phyloP scores from a whole-genome alignment of 192 early-diverging fungal genomes.

The Coemansia erecta region DNA sequence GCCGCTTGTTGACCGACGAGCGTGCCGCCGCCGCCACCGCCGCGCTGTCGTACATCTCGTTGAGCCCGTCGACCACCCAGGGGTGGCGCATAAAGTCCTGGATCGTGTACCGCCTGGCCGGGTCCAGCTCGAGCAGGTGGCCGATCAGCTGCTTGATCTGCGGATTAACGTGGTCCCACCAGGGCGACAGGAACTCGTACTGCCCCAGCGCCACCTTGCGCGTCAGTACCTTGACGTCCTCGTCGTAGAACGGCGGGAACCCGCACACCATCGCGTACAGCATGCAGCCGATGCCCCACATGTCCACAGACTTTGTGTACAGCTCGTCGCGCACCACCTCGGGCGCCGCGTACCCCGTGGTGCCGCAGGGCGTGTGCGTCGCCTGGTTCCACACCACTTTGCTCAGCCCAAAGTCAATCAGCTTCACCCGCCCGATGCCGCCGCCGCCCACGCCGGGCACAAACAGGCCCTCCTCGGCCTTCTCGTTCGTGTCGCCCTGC shows the following conservation, averaged over 20 bases:
- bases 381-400: slow-evolving; percentile 81
- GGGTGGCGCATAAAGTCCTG: slow-evolving; percentile 80
- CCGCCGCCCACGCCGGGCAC: slow-evolving; percentile 73
- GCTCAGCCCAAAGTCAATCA: slow-evolving; percentile 88
- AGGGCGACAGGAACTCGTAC: slow-evolving; percentile 80
- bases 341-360: slow-evolving; percentile 89
- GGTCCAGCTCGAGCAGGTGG: slow-evolving; percentile 68
- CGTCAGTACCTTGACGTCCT: slow-evolving; percentile 70
- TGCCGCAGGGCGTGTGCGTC: slow-evolving; percentile 89
- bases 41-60: slow-evolving; percentile 48
- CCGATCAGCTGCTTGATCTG: slow-evolving; percentile 73
- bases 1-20: slow-evolving; percentile 41
- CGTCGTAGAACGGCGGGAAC: slow-evolving; percentile 82
- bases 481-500: slow-evolving; percentile 60
- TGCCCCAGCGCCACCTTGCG: slow-evolving; percentile 84
- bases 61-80: slow-evolving; percentile 57
- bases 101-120: slow-evolving; percentile 70
- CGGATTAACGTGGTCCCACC: slow-evolving; percentile 88
- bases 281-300: slow-evolving; percentile 87
- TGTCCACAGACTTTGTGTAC: slow-evolving; percentile 80
- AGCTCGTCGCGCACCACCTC: slow-evolving; percentile 82
- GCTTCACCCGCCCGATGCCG: slow-evolving; percentile 79
- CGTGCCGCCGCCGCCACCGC: slow-evolving; percentile 35
- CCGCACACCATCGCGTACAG: slow-evolving; percentile 79
- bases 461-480: slow-evolving; percentile 73